Evolutionary conservation across 1,139 yeast genomes (phyloP).

Genomic region (Suhomyces taliae): DNA sequence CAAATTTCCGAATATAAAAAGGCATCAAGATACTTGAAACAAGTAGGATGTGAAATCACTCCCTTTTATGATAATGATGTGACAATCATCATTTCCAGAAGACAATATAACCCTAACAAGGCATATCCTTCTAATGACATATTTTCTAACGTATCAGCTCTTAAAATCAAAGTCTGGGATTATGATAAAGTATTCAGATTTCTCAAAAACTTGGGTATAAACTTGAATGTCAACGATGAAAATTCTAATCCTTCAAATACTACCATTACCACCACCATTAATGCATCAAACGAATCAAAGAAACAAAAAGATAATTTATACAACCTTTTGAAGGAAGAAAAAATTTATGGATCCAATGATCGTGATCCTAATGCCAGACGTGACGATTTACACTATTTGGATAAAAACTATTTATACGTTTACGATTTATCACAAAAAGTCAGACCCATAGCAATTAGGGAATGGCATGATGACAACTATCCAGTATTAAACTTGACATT

Average conservation of each 20-base stretch:
- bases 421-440: slow-evolving; percentile 79
- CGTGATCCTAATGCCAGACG: slow-evolving; percentile 83
- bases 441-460: slow-evolving; percentile 81
- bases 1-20: slow-evolving; percentile 52
- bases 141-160: slow-evolving; percentile 59
- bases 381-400: slow-evolving; percentile 83
- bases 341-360: slow-evolving; percentile 82
- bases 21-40: slow-evolving; percentile 54
- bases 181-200: slow-evolving; percentile 83
- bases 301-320: slow-evolving; percentile 44
- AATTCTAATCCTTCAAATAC: slow-evolving; percentile 6
- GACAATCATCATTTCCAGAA: slow-evolving; percentile 78
- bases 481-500: slow-evolving; percentile 47
- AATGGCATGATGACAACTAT: slow-evolving; percentile 60
- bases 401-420: slow-evolving; percentile 63
- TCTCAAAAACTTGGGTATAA: slow-evolving; percentile 65
- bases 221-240: slow-evolving; percentile 15
- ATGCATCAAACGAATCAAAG: slow-evolving; percentile 11
- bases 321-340: slow-evolving; percentile 77
- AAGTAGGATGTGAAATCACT: slow-evolving; percentile 65
- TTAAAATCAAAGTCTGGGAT: slow-evolving; percentile 80
- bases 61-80: slow-evolving; percentile 78
- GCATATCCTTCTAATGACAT: slow-evolving; percentile 56
- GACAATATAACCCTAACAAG: slow-evolving; percentile 22
- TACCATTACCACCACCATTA: slow-evolving; percentile 11